A percentile compares a stretch with the other conserved stretches of the same genome.
Conservation (phyloP, 2,329 filamentous ascomycete species). For the Penicillium olsonii region DNA sequence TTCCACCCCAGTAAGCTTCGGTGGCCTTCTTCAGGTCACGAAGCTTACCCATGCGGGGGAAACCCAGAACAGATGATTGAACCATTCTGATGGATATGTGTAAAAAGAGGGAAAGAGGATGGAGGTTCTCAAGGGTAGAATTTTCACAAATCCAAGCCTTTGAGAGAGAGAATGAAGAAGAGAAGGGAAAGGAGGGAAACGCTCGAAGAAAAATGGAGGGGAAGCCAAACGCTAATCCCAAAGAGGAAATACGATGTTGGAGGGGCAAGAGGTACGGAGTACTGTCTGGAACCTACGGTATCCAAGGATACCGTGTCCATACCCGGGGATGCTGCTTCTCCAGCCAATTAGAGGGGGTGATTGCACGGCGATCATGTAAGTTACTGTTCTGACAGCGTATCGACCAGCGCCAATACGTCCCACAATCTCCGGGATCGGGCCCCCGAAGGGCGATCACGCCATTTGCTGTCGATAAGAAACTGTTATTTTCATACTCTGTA, state of each 20-base stretch:
- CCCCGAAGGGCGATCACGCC: conserved; percentile 6
- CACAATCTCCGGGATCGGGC: conserved; percentile 12
- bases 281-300: conserved; percentile 1
- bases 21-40: conserved; percentile 99
- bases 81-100: conserved; percentile 54
- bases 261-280: conserved; percentile 2
- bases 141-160: conserved; percentile 27
- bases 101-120: conserved; percentile 14
- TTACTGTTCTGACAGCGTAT: conserved; percentile 1
- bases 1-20: conserved; percentile 95
- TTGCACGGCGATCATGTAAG: not conserved
- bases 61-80: conserved; percentile 83
- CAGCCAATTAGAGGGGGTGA: not conserved
- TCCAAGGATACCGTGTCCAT: not conserved
- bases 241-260: not conserved
- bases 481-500: no score
- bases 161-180: conserved; percentile 19
- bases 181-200: conserved; percentile 20
- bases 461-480: conserved; percentile 4
- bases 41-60: conserved; percentile 97
- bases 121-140: conserved; percentile 19
- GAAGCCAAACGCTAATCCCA: conserved; percentile 24
- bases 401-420: not conserved
- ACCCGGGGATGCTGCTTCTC: not conserved
- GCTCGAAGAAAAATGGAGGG: conserved; percentile 29